Evolutionary conservation across 768 basidiomycete species (phyloP).

Genomic region (Hygrophoropsis aurantiaca): DNA sequence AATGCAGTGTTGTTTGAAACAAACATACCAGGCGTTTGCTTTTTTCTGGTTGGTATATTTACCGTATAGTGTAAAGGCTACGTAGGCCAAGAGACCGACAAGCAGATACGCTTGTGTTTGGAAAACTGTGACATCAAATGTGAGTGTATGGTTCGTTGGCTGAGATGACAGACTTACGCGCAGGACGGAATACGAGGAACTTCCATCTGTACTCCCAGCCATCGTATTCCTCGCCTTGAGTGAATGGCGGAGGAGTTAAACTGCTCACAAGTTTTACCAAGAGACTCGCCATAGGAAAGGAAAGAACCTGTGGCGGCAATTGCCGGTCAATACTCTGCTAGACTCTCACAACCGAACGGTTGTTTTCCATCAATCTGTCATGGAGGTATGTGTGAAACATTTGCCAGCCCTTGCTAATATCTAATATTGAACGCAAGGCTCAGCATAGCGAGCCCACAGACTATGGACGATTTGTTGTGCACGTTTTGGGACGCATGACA

Average conservation of each 20-base stretch:
- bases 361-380: slow-evolving; percentile 25
- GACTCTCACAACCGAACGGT: not conserved
- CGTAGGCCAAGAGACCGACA: slow-evolving; percentile 52
- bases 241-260: slow-evolving; percentile 59
- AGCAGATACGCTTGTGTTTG: slow-evolving; percentile 62
- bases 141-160: slow-evolving; percentile 2
- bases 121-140: slow-evolving; percentile 46
- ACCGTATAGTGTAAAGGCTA: slow-evolving; percentile 59
- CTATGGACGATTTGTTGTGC: slow-evolving; percentile 59
- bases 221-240: slow-evolving; percentile 60
- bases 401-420: not conserved
- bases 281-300: slow-evolving; percentile 4
- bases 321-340: slow-evolving; percentile 1
- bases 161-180: slow-evolving; percentile 43
- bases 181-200: slow-evolving; percentile 79
- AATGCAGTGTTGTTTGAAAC: slow-evolving; percentile 6
- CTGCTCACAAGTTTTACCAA: slow-evolving; percentile 13
- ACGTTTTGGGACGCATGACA: slow-evolving; percentile 52
- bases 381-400: slow-evolving; percentile 26
- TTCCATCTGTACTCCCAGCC: slow-evolving; percentile 76
- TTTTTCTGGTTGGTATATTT: slow-evolving; percentile 54
- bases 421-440: not conserved
- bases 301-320: slow-evolving; percentile 5
- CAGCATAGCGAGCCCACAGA: slow-evolving; percentile 48
- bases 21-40: slow-evolving; percentile 66